Base-by-base conservation (phyloP, 441 rosid species). In the Adansonia gregorii region DNA sequence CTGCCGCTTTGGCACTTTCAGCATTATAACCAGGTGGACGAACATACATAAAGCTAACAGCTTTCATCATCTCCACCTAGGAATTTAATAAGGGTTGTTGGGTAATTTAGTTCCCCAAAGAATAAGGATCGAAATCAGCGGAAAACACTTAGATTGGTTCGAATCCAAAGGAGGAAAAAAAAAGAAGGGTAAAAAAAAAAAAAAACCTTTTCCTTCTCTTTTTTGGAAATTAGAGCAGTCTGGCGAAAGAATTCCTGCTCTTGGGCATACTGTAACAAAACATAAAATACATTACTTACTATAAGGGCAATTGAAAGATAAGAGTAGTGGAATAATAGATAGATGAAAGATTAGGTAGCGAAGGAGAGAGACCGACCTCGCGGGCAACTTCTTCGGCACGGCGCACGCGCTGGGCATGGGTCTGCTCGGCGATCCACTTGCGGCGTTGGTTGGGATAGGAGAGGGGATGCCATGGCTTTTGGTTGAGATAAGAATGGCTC, bases 401-500 rank as follows among this genome's bases (percentile, higher is more conserved):
- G 76, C 87, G 88, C 31, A 85, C 73, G 60, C 83, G 93, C 56
- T 95, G 93, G 64, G 97, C 88, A 60, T 94, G 87, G 75, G 95
- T 82, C 85, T 95, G 98, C 81, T 94, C 98, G 67, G 99, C 98
- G 85, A 94, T 92, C 99, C 99, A 95, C 82, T 95, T 92, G 86
- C 97, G 98, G 73, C 94, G 97, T 78, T 94, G 98, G 75, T 95
- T 94, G 35, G 98, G 98, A 68, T 95, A 94, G 54, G 99, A 95
- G 79, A 95, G 97, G 9, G 99, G 99, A 86, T 94, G 98, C 99
- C 99, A 95, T 72, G 99, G 99, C 90, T 95, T 95, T 87, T 95
- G 99, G 78, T 95, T 95, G 55, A 95, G 92, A 79, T 85, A 95
- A 39, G 93, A 88, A 82, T 95, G 99, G 88, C 99, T 95, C 98